Evolutionary conservation across 1,284 basidiomycete genomes (phyloP).

Genomic region (Farysia itapuensis): DNA sequence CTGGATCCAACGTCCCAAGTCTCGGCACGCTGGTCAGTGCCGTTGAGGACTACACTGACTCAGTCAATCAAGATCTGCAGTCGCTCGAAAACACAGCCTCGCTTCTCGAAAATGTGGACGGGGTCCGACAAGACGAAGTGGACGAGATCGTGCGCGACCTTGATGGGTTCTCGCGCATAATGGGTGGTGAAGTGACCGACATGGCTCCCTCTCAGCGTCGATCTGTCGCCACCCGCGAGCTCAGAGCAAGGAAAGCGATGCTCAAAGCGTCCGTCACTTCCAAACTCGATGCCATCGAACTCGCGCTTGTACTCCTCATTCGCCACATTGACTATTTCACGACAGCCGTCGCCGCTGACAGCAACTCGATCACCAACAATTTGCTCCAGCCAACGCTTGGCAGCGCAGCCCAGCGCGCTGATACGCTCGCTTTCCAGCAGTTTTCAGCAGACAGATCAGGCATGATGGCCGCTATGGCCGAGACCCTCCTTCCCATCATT

Average conservation of each 20-base stretch:
- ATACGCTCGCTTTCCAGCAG: no score
- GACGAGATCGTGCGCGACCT: conserved; percentile 63
- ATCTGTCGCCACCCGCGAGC: conserved; percentile 67
- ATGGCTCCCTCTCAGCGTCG: conserved; percentile 23
- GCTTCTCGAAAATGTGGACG: conserved; percentile 72
- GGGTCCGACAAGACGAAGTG: conserved; percentile 72
- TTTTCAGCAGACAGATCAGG: conserved; percentile 2
- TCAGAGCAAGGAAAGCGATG: conserved; percentile 64
- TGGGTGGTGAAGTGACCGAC: no score
- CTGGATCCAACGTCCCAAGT: conserved; percentile 66
- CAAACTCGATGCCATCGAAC: conserved; percentile 74
- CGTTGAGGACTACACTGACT: conserved; percentile 66
- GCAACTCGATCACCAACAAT: conserved; percentile 1
- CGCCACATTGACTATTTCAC: conserved; percentile 71
- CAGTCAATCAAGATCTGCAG: conserved; percentile 68
- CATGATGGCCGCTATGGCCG: conserved; percentile 28
- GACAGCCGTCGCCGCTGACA: conserved; percentile 28
- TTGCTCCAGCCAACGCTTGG: conserved; percentile 1
- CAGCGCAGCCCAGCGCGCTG: not conserved
- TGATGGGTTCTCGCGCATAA: no score
- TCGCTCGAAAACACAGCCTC: conserved; percentile 71
- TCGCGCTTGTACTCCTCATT: conserved; percentile 80
- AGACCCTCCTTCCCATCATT: conserved; percentile 34
- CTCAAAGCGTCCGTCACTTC: conserved; percentile 64
- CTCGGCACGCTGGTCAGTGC: conserved; percentile 75